Evolutionary conservation across 2,329 filamentous ascomycete genomes (phyloP), one percentile per base, ranked within the genome.

Genomic region (Parasarocladium wereldwijsianum): DNA sequence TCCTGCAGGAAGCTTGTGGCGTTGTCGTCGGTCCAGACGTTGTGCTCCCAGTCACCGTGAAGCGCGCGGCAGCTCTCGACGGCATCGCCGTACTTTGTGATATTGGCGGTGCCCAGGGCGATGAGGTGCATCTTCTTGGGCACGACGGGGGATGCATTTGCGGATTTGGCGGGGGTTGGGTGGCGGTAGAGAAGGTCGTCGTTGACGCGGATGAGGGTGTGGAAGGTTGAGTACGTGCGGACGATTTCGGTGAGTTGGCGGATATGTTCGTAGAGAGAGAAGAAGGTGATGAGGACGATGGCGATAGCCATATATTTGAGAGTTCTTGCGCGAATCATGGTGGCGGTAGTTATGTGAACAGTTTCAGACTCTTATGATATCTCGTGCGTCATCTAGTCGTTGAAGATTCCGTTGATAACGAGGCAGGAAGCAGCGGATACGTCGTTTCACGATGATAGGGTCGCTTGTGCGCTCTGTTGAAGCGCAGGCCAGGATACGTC

Each of bases 41-140:
- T 34, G 23, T 40, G 36, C 22, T 39, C 26, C 41, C 41, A 43
- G 32, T 33, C 35, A 11, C 38, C 34, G 19, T 43, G 41, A 6
- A 43, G 29, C 7, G 24, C 22, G 13, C 28, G 34, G 33, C 41
- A 43, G 36, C 35, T 35, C 4, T 38, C 15, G 15, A 41, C 39
- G 24, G 40, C 38, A 12, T 24, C 29, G 16, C 38, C 33, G 24
- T 43, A 38, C 4, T 51, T 41, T 4, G 52, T 38, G 38, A 66
- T 62, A 18, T 46, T 46, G 2, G 59, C 62, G 34, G 61, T 59
- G 0, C 54, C 46, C 8, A 46, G 40, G 7, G 50, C 45, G 7
- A 59, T 31, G 40, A 65, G 38, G 30, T 42, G 37, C 18, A 42
- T 37, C 16, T 40, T 40, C 30, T 37, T 39, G 17, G 28, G 28